Base-by-base conservation (phyloP, 177 flowering plant species). In the Vitis hybrid region DNA sequence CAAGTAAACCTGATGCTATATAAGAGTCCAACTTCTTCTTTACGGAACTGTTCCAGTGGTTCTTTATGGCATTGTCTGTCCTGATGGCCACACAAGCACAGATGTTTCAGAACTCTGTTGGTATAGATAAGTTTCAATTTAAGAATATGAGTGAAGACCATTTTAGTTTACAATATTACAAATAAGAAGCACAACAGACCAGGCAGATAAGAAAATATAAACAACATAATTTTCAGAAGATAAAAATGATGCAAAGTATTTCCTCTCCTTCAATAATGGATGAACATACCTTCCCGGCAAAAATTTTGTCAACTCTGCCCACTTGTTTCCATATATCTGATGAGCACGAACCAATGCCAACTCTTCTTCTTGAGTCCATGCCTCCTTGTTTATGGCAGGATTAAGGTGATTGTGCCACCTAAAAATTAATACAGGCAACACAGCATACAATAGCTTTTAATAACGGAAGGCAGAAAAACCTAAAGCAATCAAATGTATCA, bases 401-500 rank as follows among this genome's bases (percentile, higher is more conserved):
- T 96, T 96, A 48, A 96, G 91, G 83, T 96, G 99, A 84, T 96
- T 96, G 79, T 93, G 98, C 99, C 99, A 96, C 88, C 99, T 96
- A 68, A 68, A 72, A 67, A 7, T 40, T 7, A 40, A 40, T 40
- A 40, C 46, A 40, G 46, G 46, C 46, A 19, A 1, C 48, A 52
- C 19, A 48, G 21, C 30, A 51, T 10, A 46, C 32, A 17, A 15
- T 49, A n/a, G 55, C 48, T 21, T 27, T 56, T 21, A 21, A 56
- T 15, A 21, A 48, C 2, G 54, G 48, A 73, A 21, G 18, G 52
- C n/a, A 58, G 24, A 14, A 48, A 27, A 10, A 40, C 46, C 8
- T 40, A 40, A 40, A 40, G 46, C 46, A 40, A 5, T 40, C 46
- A 40, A 40, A 40, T 40, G 30, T 40, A 40, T 40, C 46, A 40